Evolutionary conservation across 1,139 yeast species (phyloP), one percentile per base, ranked within the genome.

Genomic region (Arxiozyma bovina): DNA sequence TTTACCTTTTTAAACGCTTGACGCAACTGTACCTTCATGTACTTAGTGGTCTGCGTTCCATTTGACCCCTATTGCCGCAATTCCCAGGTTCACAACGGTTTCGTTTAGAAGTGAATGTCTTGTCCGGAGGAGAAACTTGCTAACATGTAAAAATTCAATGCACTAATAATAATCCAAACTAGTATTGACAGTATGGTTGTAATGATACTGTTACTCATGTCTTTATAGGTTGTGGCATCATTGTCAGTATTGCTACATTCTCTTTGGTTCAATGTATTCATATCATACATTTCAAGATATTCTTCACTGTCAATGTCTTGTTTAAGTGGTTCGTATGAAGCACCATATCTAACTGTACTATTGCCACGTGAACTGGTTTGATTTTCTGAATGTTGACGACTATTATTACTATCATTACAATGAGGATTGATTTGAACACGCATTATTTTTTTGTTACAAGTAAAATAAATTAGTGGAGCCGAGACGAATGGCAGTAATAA

Each of bases 131-230:
- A 79, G 74, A 85, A 87, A 55, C 90, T 83, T 41, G 77, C 64
- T 50, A 91, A 77, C 68, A 91, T 76, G 70, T 87, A 93, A 58
- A 87, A 72, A 70, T 93, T 93, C 61, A 93, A 76, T 40, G 78
- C 79, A 0, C 94, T 76, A 27, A 93, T 88, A 45, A 86, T 75
- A 18, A 78, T 64, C 94, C 97, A 91, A 5, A 94, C 83, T 2
- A 75, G 50, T 18, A 82, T 68, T 41, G 93, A 88, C 1, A 79
- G 67, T 21, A 77, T 62, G 48, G 82, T 82, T 61, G 87, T 78
- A 44, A 79, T 62, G 22, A 58, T 54, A 8, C 93, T 82, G 66
- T 90, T 90, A 64, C 94, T 87, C 77, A 85, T 85, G 56, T 83
- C 86, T 42, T 64, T 69, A 55, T 66, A 70, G 23, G 63, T 60